A percentile compares a stretch with the other conserved stretches of the same genome.
These are phyloP conservation scores for Tilletia indica DNA, from an alignment of 1,284 basidiomycete species.

Conservation along the genomic window DNA sequence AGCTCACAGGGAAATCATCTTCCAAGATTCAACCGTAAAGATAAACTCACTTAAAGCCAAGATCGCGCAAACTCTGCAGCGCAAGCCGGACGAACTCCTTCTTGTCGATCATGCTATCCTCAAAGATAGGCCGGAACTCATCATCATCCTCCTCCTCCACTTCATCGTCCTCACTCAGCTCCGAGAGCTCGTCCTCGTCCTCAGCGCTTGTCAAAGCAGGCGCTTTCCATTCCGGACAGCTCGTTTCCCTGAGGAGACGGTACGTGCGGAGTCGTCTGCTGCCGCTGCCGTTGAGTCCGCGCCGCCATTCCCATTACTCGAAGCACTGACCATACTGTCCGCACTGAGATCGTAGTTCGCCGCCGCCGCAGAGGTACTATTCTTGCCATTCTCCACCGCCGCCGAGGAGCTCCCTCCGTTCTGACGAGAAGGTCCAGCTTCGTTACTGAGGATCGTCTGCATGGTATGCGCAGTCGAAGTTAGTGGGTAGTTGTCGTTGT, in stretches of 20 bases:
- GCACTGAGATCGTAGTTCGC: neutral
- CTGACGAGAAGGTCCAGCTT: too few relatives aligned
- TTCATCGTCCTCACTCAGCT: neutral
- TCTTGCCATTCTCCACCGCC: too few relatives aligned
- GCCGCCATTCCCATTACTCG: neutral
- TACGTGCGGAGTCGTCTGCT: neutral
- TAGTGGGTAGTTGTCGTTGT: neutral
- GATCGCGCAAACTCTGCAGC: slow-evolving; percentile 84
- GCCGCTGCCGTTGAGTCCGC: neutral
- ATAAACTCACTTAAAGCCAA: slow-evolving; percentile 78
- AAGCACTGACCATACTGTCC: neutral
- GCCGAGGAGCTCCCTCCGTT: too few relatives aligned
- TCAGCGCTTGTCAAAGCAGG: neutral
- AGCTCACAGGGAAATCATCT: neutral
- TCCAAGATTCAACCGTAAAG: neutral
- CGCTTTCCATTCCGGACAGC: slow-evolving; percentile 8
- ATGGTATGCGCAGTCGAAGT: neutral
- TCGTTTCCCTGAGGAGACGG: too few relatives aligned
- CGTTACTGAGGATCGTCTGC: too few relatives aligned
- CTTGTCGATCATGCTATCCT: slow-evolving; percentile 65
- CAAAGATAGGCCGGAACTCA: slow-evolving; percentile 56
- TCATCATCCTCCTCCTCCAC: neutral
- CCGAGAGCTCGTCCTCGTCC: neutral
- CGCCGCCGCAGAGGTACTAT: neutral
- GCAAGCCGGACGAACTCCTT: slow-evolving; percentile 89